These are phyloP conservation scores for Ormosia emarginata DNA, from an alignment of 306 rosid species.

Conservation along the genomic window DNA sequence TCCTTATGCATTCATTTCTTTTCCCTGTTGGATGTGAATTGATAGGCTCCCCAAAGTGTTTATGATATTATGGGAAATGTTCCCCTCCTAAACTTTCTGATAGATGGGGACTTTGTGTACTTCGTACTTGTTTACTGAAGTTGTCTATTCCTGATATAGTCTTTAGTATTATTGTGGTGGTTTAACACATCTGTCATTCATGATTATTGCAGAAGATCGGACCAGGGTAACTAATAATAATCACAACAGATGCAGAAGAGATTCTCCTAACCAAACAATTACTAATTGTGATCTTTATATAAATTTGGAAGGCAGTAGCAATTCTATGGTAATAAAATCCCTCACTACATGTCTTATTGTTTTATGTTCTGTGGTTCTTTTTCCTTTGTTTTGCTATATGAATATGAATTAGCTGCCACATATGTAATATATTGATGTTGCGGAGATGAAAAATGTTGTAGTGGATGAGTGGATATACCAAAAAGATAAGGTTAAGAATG, in stretches of 20 bases:
- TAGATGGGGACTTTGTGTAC: not conserved
- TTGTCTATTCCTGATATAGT: not conserved
- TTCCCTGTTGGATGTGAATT: not conserved
- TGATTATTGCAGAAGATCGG: slow-evolving; percentile 46
- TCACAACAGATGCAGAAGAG: slow-evolving; percentile 45
- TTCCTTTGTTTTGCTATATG: not conserved
- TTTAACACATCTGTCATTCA: not conserved
- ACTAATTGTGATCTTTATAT: slow-evolving; percentile 38
- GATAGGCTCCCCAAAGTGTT: not conserved
- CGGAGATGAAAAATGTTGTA: not conserved
- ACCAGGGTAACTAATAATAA: slow-evolving; percentile 20
- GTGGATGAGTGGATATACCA: not conserved
- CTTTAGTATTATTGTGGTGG: not conserved
- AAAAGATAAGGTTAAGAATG: not conserved
- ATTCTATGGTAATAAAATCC: slow-evolving; percentile 47
- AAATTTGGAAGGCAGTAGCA: slow-evolving; percentile 51
- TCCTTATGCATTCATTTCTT: not conserved
- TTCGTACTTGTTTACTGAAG: not conserved
- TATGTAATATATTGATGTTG: not conserved
- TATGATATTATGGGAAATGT: not conserved
- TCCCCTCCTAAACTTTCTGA: not conserved
- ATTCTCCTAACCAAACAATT: slow-evolving; percentile 23
- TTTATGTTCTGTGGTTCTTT: not conserved
- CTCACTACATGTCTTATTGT: not conserved
- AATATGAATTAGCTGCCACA: not conserved